Evolutionary conservation across 345 rosid genomes (phyloP), one percentile per base, ranked within the genome.

Genomic region (Hibiscus tridactylites): DNA sequence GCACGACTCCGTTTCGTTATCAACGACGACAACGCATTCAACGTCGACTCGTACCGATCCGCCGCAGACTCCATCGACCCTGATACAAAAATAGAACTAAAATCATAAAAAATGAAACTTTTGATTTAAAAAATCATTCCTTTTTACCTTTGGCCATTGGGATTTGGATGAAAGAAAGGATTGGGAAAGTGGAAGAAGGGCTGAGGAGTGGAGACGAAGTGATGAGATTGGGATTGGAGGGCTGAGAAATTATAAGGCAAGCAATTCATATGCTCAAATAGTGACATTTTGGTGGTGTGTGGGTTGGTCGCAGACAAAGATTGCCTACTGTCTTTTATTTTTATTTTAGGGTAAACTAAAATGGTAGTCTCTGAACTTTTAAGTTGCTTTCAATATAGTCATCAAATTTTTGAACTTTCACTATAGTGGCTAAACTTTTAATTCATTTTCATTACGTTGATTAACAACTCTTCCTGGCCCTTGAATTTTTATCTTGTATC

Each of bases 21-120:
- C 72, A 95, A 77, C 62, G 98, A 88, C n/a, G 96, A 92, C 63
- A 95, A 78, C 54, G 89, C 92, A 65, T 88, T 90, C 90, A 95
- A 68, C 53, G 93, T 84, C 28, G 84, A 87, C 28, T 87, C 85
- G 70, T 86, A 92, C 44, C 87, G 76, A 73, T 19, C 74, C 24
- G 17, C 72, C 0, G 67, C 53, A 33, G 52, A 26, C 53, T 65
- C 67, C 46, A 72, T 72, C 15, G 82, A 70, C 67, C 80, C 87
- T 72, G 44, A 52, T 29, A 75, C 42, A 37, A 75, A 26, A 33
- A 68, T 26, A 44, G 37, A 66, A 42, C 35, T 21, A 53, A 62
- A 0, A 16, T 3, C 3, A 44, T 11, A 26, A 71, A 12, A 42
- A 42, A 21, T 26, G 4, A 8, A 26, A 24, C 13, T 5, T 37